Evolutionary conservation across 495 filamentous ascomycete species (phyloP), one percentile per base, ranked within the genome.

Genomic region (Penicillium diatomitis): DNA sequence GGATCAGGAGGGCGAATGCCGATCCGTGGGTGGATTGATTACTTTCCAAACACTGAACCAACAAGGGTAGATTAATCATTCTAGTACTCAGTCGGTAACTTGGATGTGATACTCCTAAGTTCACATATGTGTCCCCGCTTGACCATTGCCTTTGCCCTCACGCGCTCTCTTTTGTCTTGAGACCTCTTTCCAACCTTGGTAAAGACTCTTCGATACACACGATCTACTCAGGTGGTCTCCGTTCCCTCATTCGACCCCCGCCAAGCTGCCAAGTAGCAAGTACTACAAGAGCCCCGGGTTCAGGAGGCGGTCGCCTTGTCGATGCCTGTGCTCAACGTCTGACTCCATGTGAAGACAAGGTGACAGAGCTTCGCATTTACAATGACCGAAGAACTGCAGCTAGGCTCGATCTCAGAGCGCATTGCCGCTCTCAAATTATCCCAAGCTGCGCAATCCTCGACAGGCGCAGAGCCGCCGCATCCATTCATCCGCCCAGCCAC

Each of bases 401-500:
- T 71, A 20, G 56, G 66, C 32, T 80, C 79, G 4, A 79, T 84
- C 47, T 71, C 76, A 56, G 66, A 74, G 41, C 77, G 81, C 42
- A 83, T 85, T 49, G 77, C 77, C 39, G 70, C 75, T 27, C 61
- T 84, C 39, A 82, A 83, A 52, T 68, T 77, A 46, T 68, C 75
- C 34, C 73, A 84, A 50, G 63, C 80, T 39, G 74, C 76, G 30
- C 65, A 69, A 20, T 51, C 59, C 36, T 45, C 56, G 20, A 45
- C 35, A 29, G 49, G 52, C 46, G 32, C 53, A 51, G 55, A 56
- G 38, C 55, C 57, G 44, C 48, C 57, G 20, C 20, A 20, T 10
- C 39, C 56, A 41, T 41, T 58, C 57, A 52, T 58, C 55, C 57
- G 52, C 47, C 74, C 70, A 32, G 63, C 56, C 48, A 58, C 65